phyloP scores from a whole-genome alignment of 257 asterid species.

The Jaltomata sinuosa region DNA sequence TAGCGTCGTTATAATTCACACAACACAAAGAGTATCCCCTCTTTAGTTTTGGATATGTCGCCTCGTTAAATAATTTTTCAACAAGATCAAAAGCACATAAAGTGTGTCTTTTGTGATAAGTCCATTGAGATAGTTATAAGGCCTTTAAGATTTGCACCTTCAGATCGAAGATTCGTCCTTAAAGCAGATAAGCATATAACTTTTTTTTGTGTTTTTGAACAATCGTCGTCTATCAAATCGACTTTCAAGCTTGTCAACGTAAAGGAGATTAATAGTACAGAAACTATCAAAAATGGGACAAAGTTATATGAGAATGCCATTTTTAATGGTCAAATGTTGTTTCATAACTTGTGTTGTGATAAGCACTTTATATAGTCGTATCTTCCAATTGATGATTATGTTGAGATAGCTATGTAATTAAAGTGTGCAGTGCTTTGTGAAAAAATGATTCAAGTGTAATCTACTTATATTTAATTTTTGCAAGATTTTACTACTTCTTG shows the following conservation, averaged over 20 bases:
- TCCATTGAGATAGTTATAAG: constrained; percentile 6
- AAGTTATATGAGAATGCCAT: neutral
- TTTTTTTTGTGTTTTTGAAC: neutral
- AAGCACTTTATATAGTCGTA: neutral
- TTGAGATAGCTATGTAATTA: neutral
- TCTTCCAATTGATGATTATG: neutral
- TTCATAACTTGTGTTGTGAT: neutral
- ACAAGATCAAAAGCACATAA: no score
- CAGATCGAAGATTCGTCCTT: constrained; percentile 10
- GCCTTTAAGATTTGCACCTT: neutral
- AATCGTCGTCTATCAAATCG: constrained; percentile 18
- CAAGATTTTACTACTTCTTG: neutral
- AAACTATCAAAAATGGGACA: neutral
- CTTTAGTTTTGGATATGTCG: no score
- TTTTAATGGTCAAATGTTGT: neutral
- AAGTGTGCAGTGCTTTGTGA: neutral
- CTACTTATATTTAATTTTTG: neutral
- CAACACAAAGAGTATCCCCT: no score
- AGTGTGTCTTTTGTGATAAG: neutral
- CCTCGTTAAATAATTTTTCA: no score
- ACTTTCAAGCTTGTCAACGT: neutral
- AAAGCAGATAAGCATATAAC: constrained; percentile 2
- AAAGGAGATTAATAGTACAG: neutral
- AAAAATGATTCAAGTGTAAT: neutral
- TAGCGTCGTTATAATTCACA: no score